phyloP scores from a whole-genome alignment of 2,329 filamentous ascomycete genomes.

The Bisporella sp. region DNA sequence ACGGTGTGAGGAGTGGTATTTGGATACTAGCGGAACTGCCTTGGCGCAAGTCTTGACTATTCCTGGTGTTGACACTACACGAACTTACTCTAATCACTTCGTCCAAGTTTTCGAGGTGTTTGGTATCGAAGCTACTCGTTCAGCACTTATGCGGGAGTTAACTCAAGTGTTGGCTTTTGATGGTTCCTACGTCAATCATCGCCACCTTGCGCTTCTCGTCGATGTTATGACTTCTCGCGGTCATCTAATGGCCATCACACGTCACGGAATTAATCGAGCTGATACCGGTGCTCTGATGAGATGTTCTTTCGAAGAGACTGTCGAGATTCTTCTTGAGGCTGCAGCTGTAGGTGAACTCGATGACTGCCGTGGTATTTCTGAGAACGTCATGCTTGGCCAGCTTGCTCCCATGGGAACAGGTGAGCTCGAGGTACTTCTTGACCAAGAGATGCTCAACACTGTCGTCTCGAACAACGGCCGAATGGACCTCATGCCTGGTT shows the following conservation, averaged over 20 bases:
- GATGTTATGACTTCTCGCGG: constrained; percentile 98
- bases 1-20: constrained; percentile 84
- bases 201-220: constrained; percentile 88
- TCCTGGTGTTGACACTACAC: constrained; percentile 76
- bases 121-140: constrained; percentile 89
- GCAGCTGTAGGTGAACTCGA: constrained; percentile 92
- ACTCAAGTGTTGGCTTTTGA: constrained; percentile 93
- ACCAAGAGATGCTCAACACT: constrained; percentile 92
- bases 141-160: constrained; percentile 80
- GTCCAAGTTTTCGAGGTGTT: constrained; percentile 92
- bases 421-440: constrained; percentile 88
- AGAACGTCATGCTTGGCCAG: constrained; percentile 98
- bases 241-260: constrained; percentile 89
- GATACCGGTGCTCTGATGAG: constrained; percentile 98
- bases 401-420: constrained; percentile 96
- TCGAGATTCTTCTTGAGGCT: constrained; percentile 94
- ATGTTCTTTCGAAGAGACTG: constrained; percentile 98
- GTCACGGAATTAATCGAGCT: constrained; percentile 96
- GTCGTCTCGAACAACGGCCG: constrained; percentile 89
- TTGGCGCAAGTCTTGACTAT: constrained; percentile 79
- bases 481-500: constrained; percentile 73
- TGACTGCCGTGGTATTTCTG: constrained; percentile 95
- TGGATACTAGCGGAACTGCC: constrained; percentile 89
- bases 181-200: constrained; percentile 98
- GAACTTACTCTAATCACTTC: constrained; percentile 92